Conservation (phyloP, 768 basidiomycete species). For the Panus rudis region DNA sequence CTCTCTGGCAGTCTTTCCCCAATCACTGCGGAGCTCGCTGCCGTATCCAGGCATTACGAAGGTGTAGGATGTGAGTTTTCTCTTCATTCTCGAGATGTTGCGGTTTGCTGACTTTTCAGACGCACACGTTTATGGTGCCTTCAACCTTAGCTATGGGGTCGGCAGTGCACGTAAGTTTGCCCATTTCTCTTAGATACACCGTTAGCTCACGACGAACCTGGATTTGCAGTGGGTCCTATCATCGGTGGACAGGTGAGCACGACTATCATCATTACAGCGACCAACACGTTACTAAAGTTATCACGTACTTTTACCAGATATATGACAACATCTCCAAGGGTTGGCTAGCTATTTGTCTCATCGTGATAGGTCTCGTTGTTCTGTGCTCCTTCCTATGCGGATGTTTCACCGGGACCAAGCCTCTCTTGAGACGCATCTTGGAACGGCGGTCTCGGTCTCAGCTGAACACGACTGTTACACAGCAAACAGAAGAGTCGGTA, state of each 20-base stretch:
- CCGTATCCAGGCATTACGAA: conserved; percentile 45
- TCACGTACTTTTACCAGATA: conserved; percentile 39
- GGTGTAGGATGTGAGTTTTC: conserved; percentile 58
- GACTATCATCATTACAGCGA: too few relatives aligned
- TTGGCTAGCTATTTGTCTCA: conserved; percentile 52
- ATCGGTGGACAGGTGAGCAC: conserved; percentile 59
- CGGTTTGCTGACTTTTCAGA: too few relatives aligned
- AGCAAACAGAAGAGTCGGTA: too few relatives aligned
- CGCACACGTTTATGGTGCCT: conserved; percentile 68
- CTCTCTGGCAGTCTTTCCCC: conserved; percentile 53
- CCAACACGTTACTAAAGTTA: too few relatives aligned
- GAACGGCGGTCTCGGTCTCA: too few relatives aligned
- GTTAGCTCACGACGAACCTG: background rate
- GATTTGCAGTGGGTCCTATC: conserved; percentile 65
- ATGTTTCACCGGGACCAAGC: conserved; percentile 47
- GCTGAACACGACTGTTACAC: too few relatives aligned
- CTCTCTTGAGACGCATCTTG: too few relatives aligned
- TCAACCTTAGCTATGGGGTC: conserved; percentile 64
- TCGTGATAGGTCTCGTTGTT: conserved; percentile 37
- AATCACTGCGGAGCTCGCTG: conserved; percentile 59
- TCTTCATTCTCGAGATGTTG: too few relatives aligned
- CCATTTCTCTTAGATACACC: too few relatives aligned
- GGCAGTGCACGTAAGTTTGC: conserved; percentile 55
- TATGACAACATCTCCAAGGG: conserved; percentile 50
- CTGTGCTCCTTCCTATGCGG: conserved; percentile 33